Conservation (phyloP, 1,139 yeast species). For the Geotrichum histeridarum region DNA sequence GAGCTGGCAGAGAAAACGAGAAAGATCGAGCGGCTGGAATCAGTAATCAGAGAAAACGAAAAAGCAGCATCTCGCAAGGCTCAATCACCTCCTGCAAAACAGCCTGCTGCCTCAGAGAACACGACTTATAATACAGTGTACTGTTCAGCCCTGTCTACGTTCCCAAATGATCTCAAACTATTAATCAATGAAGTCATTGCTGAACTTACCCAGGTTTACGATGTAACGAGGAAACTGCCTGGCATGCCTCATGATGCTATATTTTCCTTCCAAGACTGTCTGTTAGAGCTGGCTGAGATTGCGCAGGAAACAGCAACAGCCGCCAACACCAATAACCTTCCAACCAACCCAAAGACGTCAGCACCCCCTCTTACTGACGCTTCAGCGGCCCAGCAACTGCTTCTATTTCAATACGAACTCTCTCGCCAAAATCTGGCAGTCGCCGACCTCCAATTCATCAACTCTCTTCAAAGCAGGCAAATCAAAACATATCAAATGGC, state of each 20-base stretch:
- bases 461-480: constrained; percentile 6
- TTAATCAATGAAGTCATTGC: not conserved
- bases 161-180: not conserved
- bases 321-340: not conserved
- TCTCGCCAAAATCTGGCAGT: constrained; percentile 8
- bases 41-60: not conserved
- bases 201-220: constrained; percentile 12
- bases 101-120: not conserved
- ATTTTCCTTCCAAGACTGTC: constrained; percentile 12
- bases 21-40: not conserved
- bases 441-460: constrained; percentile 8
- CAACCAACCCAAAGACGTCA: not conserved
- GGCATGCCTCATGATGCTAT: constrained; percentile 8
- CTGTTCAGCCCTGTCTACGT: not conserved
- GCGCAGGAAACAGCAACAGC: not conserved
- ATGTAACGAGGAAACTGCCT: constrained; percentile 4
- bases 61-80: not conserved
- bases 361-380: constrained; percentile 11
- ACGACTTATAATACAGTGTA: not conserved
- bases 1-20: not conserved
- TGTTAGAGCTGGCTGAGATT: constrained; percentile 1
- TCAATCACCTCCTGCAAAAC: not conserved
- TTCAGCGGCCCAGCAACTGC: constrained; percentile 13
- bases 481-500: constrained; percentile 9
- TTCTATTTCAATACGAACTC: constrained; percentile 14